Evolutionary conservation across 148 eudicot species (phyloP).

Genomic region (Cornus controversa): DNA sequence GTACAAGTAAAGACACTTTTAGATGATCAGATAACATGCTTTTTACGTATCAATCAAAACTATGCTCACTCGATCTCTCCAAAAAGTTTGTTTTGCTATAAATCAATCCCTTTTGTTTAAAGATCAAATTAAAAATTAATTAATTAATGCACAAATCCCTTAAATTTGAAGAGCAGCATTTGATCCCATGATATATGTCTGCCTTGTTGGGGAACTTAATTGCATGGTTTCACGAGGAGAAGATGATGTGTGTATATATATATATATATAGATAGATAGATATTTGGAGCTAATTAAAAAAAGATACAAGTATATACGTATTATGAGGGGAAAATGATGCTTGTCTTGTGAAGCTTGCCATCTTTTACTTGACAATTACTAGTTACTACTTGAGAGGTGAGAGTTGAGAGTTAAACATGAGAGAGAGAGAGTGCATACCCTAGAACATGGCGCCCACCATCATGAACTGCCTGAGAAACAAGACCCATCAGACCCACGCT

Average conservation of each 20-base stretch:
- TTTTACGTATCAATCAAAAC: background rate
- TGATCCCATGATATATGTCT: no score
- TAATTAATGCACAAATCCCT: background rate
- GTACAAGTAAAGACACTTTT: conserved; percentile 15
- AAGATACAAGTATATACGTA: no score
- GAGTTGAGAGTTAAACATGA: conserved; percentile 1
- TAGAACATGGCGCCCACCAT: conserved; percentile 99
- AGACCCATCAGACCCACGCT: conserved; percentile 99
- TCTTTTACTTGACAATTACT: background rate
- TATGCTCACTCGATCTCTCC: background rate
- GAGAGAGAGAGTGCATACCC: conserved; percentile 51
- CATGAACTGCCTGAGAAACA: conserved; percentile 98
- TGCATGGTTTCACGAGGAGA: no score
- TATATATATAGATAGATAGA: no score
- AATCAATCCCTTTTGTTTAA: background rate
- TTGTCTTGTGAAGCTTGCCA: conserved; percentile 19
- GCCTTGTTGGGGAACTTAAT: no score
- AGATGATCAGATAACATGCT: background rate
- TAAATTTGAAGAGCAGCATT: no score
- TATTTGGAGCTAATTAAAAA: no score
- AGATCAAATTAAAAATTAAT: no score
- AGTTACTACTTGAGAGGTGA: no score
- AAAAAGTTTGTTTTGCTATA: background rate
- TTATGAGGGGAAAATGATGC: no score
- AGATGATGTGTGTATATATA: no score